Evolutionary conservation across 805 yeast genomes (phyloP).

Genomic region (Starmerella khaoyaiensis): DNA sequence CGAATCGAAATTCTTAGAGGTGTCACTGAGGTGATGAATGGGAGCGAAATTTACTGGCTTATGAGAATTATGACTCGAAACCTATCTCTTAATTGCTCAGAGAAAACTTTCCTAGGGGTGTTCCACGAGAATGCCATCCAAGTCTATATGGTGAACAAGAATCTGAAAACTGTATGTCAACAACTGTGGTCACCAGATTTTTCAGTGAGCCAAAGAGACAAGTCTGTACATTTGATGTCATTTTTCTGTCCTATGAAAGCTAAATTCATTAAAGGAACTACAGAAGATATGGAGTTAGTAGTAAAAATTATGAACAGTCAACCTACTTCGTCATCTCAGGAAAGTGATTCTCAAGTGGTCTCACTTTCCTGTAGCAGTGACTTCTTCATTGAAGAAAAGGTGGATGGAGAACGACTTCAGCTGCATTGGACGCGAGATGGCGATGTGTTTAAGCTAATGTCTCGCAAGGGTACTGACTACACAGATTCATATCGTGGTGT

Average conservation of each 20-base stretch:
- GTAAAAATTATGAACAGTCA: constrained; percentile 10
- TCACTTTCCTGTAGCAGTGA: too few species aligned
- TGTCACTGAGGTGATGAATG: constrained; percentile 42
- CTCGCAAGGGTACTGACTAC: constrained; percentile 62
- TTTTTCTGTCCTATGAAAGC: constrained; percentile 74
- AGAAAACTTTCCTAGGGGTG: constrained; percentile 39
- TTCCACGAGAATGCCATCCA: constrained; percentile 76
- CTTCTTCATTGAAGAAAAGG: constrained; percentile 74
- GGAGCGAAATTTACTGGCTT: constrained; percentile 54
- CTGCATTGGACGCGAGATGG: constrained; percentile 49
- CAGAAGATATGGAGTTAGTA: constrained; percentile 40
- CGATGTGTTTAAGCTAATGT: constrained; percentile 37
- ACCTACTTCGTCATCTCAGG: neutral
- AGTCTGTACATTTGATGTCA: constrained; percentile 34
- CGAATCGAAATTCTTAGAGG: constrained; percentile 37
- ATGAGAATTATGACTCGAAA: constrained; percentile 49
- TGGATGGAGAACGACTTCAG: constrained; percentile 85
- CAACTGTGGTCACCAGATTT: constrained; percentile 39
- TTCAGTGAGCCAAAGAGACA: constrained; percentile 33
- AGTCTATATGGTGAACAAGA: constrained; percentile 52
- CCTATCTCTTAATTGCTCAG: constrained; percentile 41
- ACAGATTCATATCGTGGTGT: constrained; percentile 29
- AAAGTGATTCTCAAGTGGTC: neutral
- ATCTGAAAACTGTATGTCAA: constrained; percentile 47
- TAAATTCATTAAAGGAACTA: constrained; percentile 38